A percentile compares a stretch with the other conserved stretches of the same genome.
These are phyloP conservation scores for Cardiospermum halicacabum DNA, from an alignment of 345 rosid species.

Conservation along the genomic window DNA sequence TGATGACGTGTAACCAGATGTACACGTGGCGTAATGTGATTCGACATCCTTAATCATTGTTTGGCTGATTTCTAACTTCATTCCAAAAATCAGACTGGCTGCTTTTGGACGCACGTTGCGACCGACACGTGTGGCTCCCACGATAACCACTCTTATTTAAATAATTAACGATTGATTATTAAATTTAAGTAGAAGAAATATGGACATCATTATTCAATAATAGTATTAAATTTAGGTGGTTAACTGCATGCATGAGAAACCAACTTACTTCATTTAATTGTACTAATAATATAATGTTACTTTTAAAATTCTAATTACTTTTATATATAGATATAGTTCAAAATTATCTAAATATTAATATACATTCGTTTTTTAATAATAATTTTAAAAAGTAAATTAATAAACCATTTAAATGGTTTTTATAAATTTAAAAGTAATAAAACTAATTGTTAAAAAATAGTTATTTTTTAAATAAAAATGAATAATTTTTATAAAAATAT, in stretches of 20 bases:
- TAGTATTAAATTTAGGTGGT: background rate
- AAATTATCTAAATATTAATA: too few species aligned
- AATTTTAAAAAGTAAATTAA: too few species aligned
- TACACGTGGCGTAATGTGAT: conserved; percentile 19
- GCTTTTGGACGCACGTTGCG: conserved; percentile 2
- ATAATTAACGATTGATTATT: background rate
- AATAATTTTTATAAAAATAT: too few species aligned
- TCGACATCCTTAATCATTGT: background rate
- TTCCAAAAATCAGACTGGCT: conserved; percentile 12
- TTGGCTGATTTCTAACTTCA: background rate
- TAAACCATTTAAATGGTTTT: too few species aligned
- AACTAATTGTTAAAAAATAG: too few species aligned
- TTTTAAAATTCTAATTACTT: too few species aligned
- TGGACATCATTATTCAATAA: background rate
- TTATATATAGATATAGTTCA: too few species aligned
- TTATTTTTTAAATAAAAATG: too few species aligned
- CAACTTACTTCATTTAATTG: too few species aligned
- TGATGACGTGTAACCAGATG: conserved; percentile 9
- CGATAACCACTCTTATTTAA: conserved; percentile 8
- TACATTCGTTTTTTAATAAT: too few species aligned
- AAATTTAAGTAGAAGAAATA: conserved; percentile 2
- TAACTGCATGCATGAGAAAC: background rate
- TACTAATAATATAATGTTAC: background rate
- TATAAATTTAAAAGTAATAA: too few species aligned
- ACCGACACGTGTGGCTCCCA: conserved; percentile 33